A percentile compares a stretch with the other conserved stretches of the same genome.
phyloP scores from a whole-genome alignment of 441 rosid species.

The Hypseocharis bilobata region DNA sequence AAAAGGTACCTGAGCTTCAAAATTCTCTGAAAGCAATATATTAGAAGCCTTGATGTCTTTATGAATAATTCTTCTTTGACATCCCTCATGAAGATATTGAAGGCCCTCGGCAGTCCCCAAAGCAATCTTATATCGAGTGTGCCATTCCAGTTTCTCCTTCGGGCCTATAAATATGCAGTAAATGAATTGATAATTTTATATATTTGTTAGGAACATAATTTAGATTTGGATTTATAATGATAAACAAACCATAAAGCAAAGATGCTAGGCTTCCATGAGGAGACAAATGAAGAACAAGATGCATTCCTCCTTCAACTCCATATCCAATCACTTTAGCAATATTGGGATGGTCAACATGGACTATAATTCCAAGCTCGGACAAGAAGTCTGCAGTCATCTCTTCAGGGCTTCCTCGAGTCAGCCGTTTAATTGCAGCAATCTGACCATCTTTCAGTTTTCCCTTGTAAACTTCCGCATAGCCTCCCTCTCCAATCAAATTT shows the following conservation, averaged over 20 bases:
- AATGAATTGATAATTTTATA: background rate
- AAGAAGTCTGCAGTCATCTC: conserved; percentile 80
- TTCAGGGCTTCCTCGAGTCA: conserved; percentile 67
- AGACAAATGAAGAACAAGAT: conserved; percentile 76
- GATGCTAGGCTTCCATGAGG: conserved; percentile 83
- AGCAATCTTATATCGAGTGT: conserved; percentile 57
- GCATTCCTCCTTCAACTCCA: conserved; percentile 93
- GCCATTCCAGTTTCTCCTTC: conserved; percentile 57
- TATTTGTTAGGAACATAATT: too few species aligned
- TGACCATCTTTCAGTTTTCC: conserved; percentile 55
- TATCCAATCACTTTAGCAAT: conserved; percentile 80
- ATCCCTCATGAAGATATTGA: conserved; percentile 72
- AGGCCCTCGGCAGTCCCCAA: conserved; percentile 76
- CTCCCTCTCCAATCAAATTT: conserved; percentile 85
- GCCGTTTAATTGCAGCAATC: conserved; percentile 60
- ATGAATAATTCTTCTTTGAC: conserved; percentile 86
- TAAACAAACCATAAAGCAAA: conserved; percentile 55
- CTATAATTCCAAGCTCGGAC: conserved; percentile 82
- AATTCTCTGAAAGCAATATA: conserved; percentile 70
- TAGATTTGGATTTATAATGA: background rate
- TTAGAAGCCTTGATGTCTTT: conserved; percentile 89
- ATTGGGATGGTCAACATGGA: conserved; percentile 82
- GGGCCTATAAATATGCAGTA: conserved; percentile 32
- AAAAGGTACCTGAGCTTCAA: conserved; percentile 58
- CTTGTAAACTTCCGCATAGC: conserved; percentile 78